phyloP scores from a whole-genome alignment of 768 basidiomycete genomes.

The Collybiopsis confluens region DNA sequence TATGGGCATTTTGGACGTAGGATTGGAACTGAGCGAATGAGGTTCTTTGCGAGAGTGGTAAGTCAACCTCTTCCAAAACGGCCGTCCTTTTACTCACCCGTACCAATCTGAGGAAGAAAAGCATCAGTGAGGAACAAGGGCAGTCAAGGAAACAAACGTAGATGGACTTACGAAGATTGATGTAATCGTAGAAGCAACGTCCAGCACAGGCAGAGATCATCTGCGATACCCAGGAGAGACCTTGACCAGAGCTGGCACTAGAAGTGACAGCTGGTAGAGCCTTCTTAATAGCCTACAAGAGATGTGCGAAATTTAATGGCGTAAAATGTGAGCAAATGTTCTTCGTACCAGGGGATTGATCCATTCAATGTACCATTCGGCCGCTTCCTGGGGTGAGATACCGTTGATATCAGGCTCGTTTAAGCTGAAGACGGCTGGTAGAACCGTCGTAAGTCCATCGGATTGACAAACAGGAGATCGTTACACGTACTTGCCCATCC shows the following conservation, averaged over 20 bases:
- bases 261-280: conserved; percentile 33
- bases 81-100: background rate
- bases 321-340: background rate
- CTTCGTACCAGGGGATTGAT: conserved; percentile 29
- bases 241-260: conserved; percentile 25
- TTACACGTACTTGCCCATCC: conserved; percentile 25
- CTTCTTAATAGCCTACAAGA: conserved; percentile 28
- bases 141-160: background rate
- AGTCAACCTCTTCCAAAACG: too few species aligned
- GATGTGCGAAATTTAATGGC: background rate
- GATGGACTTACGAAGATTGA: conserved; percentile 21
- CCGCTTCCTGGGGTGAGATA: conserved; percentile 24
- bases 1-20: conserved; percentile 1
- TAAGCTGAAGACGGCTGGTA: conserved; percentile 26
- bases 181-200: conserved; percentile 29
- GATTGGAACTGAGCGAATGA: conserved; percentile 1
- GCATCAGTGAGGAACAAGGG: background rate
- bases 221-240: conserved; percentile 29
- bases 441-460: background rate
- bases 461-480: background rate
- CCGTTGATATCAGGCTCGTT: conserved; percentile 32
- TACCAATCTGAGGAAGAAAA: background rate
- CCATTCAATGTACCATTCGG: conserved; percentile 31
- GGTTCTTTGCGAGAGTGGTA: background rate
- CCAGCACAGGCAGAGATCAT: conserved; percentile 31